phyloP scores from a whole-genome alignment of 2,329 filamentous ascomycete species.

The Fonsecaea nubica region DNA sequence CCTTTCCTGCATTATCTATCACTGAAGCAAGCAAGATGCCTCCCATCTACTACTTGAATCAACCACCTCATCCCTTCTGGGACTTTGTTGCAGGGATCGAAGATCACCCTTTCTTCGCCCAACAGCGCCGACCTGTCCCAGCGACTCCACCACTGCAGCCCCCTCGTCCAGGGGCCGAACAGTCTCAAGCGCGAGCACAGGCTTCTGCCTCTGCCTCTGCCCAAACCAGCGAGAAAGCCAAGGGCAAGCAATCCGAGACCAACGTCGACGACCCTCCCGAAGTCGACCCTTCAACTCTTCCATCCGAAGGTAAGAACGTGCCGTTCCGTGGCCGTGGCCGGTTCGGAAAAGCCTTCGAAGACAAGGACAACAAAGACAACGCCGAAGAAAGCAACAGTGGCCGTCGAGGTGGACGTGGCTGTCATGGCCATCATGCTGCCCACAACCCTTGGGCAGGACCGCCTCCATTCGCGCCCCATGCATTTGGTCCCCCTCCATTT shows the following conservation, averaged over 20 bases:
- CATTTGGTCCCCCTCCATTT: constrained; percentile 30
- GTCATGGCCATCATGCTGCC: constrained; percentile 21
- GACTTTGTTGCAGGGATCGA: constrained; percentile 61
- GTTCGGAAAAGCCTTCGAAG: constrained; percentile 34
- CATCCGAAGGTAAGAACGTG: constrained; percentile 18
- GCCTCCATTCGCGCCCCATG: constrained; percentile 13
- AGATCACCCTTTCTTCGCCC: constrained; percentile 55
- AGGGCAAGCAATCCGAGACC: constrained; percentile 34
- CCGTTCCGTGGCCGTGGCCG: constrained; percentile 39
- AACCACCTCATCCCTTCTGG: constrained; percentile 58
- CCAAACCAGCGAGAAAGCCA: constrained; percentile 32
- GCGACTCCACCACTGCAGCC: constrained; percentile 37
- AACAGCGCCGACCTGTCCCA: constrained; percentile 46
- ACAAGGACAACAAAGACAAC: constrained; percentile 19
- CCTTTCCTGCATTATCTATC: constrained; percentile 3
- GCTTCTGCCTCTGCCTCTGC: constrained; percentile 18
- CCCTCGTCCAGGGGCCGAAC: constrained; percentile 44
- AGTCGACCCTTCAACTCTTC: constrained; percentile 38
- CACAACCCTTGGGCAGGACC: constrained; percentile 24
- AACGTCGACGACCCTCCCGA: constrained; percentile 38
- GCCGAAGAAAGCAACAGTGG: constrained; percentile 3
- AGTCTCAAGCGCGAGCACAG: constrained; percentile 49
- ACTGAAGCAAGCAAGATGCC: constrained; percentile 53
- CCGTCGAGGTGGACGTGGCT: constrained; percentile 28
- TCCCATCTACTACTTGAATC: constrained; percentile 57